Evolutionary conservation across 805 yeast species (phyloP), one percentile per base, ranked within the genome.

Genomic region (Cyberlindnera mycetangii): DNA sequence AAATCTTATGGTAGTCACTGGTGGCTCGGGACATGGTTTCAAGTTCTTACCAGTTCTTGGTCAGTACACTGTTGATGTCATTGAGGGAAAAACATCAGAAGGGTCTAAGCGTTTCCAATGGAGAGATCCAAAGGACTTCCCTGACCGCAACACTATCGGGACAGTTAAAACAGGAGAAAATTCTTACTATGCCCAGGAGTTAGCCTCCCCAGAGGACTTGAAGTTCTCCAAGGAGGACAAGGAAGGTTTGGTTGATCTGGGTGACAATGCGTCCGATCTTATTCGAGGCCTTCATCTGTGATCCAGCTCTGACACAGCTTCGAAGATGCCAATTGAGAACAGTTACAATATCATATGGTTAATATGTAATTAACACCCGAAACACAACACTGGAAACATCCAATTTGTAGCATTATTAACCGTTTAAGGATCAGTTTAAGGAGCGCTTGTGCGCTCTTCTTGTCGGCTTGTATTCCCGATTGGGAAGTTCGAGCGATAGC

Each of bases 21-120:
- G 69, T 37, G 69, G 66, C 4, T 62, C 65, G 2, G 69, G 69
- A 3, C 68, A 65, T 50, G 69, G 61, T 0, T 65, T 66, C 42
- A 66, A 64, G 48, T 60, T 64, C 43, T 45, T 65, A 10, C 69
- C 70, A 9, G 58, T 61, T 6, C 50, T 65, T 5, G 70, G 69
- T 2, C 54, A 56, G 27, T 65, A 52, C 34, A 52, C 60, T 7
- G 62, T 63, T 18, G 58, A 58, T 44, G 59, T 58, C 28, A 37
- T 71, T 16, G 68, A 69, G 45, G 64, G 61, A 7, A 39, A 45
- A 48, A 36, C 62, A 49, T 61, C 61, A 37, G 54, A 59, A 25
- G 64, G 61, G 43, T 59, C 66, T 2, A 45, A 57, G 15, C 36
- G 59, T n/a, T 66, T 66, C 51, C 53, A 53, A 30, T 66, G 71